Evolutionary conservation across 495 filamentous ascomycete genomes (phyloP).

Genomic region (Hapsidospora chrysogenum): DNA sequence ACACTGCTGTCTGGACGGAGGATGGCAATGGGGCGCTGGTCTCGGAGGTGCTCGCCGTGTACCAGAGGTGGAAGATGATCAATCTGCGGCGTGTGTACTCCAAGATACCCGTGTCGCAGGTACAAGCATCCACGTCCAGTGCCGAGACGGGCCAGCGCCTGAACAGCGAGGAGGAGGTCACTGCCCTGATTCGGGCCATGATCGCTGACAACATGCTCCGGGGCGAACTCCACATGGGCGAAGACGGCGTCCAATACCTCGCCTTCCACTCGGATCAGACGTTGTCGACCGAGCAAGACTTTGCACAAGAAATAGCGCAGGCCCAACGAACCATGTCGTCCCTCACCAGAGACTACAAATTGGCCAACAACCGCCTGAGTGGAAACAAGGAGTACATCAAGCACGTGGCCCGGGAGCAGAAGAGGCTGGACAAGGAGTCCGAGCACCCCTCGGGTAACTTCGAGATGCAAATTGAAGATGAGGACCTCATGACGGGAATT

Average conservation of each 20-base stretch:
- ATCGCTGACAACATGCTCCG: slow-evolving; percentile 37
- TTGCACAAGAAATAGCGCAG: slow-evolving; percentile 21
- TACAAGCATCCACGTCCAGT: slow-evolving; percentile 28
- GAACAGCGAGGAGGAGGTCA: slow-evolving; percentile 26
- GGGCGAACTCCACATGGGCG: slow-evolving; percentile 32
- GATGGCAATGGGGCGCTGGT: slow-evolving; percentile 33
- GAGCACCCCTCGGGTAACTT: slow-evolving; percentile 15
- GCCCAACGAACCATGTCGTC: slow-evolving; percentile 26
- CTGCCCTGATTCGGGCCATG: slow-evolving; percentile 33
- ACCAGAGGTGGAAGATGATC: slow-evolving; percentile 32
- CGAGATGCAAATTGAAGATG: slow-evolving; percentile 31
- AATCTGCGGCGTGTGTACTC: slow-evolving; percentile 27
- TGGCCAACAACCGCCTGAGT: slow-evolving; percentile 35
- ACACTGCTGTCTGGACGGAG: slow-evolving; percentile 34
- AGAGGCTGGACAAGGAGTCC: slow-evolving; percentile 16
- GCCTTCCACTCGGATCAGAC: slow-evolving; percentile 16
- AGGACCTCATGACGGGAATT: slow-evolving; percentile 45
- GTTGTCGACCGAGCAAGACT: slow-evolving; percentile 26
- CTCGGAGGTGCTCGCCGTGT: slow-evolving; percentile 27
- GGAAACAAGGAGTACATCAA: slow-evolving; percentile 44
- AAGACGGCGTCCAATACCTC: slow-evolving; percentile 20
- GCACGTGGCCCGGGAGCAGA: slow-evolving; percentile 27
- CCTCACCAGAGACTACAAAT: slow-evolving; percentile 22
- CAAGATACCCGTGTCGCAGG: slow-evolving; percentile 33
- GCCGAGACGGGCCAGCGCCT: slow-evolving; percentile 32